phyloP scores from a whole-genome alignment of 768 basidiomycete genomes.

The Boletellus emodensis region DNA sequence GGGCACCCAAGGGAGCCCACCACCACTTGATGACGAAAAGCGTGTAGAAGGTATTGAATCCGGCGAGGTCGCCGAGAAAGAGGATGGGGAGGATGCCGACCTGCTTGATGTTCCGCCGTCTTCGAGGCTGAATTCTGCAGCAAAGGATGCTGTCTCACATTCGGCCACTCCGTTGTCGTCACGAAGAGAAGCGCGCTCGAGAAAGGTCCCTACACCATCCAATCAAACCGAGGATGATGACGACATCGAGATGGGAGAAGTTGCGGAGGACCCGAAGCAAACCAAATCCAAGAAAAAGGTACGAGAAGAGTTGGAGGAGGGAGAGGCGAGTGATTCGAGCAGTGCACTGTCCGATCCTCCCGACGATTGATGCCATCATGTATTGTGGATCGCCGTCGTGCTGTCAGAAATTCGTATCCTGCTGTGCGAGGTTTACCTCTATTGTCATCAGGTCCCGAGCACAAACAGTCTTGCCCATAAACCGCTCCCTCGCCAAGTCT shows the following conservation, averaged over 20 bases:
- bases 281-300: conserved; percentile 45
- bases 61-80: conserved; percentile 40
- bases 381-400: neutral
- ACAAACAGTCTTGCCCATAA: conserved; percentile 56
- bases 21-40: conserved; percentile 31
- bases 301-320: conserved; percentile 79
- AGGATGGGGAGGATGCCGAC: conserved; percentile 36
- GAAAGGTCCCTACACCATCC: conserved; percentile 19
- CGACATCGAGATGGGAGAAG: conserved; percentile 91
- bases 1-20: conserved; percentile 17
- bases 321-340: conserved; percentile 79
- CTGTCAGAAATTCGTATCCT: conserved; percentile 14
- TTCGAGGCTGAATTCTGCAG: conserved; percentile 30
- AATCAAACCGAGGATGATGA: conserved; percentile 49
- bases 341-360: conserved; percentile 77
- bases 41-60: conserved; percentile 39
- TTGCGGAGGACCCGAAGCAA: conserved; percentile 65
- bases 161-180: conserved; percentile 28
- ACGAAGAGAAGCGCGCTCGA: conserved; percentile 23
- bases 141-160: conserved; percentile 33
- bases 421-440: conserved; percentile 43
- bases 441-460: conserved; percentile 74
- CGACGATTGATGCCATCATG: conserved; percentile 38
- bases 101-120: conserved; percentile 27
- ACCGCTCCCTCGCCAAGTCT: conserved; percentile 50